Base-by-base conservation (phyloP, 495 filamentous ascomycete genomes). In the Ascodesmis nigricans region DNA sequence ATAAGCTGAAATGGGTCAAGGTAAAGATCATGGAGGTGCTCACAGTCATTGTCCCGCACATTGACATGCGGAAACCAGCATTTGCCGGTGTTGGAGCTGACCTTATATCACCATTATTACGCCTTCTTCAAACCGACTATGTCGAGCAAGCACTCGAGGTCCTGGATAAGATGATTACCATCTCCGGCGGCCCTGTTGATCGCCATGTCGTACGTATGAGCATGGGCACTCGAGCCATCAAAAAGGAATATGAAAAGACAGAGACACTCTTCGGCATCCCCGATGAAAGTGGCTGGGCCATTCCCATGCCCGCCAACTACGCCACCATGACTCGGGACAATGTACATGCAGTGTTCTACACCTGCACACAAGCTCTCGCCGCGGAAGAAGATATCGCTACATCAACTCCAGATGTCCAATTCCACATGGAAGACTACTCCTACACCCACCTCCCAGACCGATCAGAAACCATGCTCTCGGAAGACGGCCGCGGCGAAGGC, bases 241-340 rank as follows among this genome's bases (percentile, higher is more conserved):
- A 78, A 25, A 93, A 93, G 48, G 80, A 92, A 52, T 95, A 91
- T 47, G 87, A 92, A 46, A 73, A 75, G 20, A 90, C 80, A 3
- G 73, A 91, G 47, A 91, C 80, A 49, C 59, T 99, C 14, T 99
- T 93, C 51, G 87, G 87, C 30, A 93, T 99, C 38, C 87, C 87
- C 1, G 83, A 93, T 50, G 77, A 80, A 17, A 83, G 76, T 2
- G 87, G 87, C 4, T 99, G 87, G 87, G 82, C 90, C 1, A 78
- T 99, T 21, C 87, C 90, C 1, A 75, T 84, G 55, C 87, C 87
- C 13, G 83, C 83, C 2, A 72, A 73, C 30, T 79, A 91, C 54
- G 81, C 83, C 2, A 69, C 68, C 30, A 69, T 67, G 25, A 93
- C 84, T 7, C 65, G 83, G 22, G 65, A 71, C 36, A 95, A 95